Percentiles rank a stretch among this genome's conserved stretches.
Conservation (phyloP, 768 basidiomycete genomes). For the Rhodotorula taiwanensis region DNA sequence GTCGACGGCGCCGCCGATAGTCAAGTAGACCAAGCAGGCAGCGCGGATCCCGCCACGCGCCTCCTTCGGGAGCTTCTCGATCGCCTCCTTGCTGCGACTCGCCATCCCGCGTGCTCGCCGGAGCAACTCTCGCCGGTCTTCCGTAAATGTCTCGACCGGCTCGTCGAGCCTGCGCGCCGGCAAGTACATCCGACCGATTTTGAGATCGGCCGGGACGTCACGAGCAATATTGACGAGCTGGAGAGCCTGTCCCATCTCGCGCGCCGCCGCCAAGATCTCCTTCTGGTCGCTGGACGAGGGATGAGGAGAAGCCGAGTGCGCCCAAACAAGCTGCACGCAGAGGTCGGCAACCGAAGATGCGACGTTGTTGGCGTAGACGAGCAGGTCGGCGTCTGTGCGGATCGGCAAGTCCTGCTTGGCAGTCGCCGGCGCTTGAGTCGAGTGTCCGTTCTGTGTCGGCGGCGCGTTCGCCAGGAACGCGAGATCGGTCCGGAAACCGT, state of each 20-base stretch:
- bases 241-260: slow-evolving; percentile 47
- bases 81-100: slow-evolving; percentile 26
- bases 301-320: slow-evolving; percentile 11
- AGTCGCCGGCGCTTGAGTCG: not conserved
- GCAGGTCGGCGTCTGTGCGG: slow-evolving; percentile 42
- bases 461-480: slow-evolving; percentile 19
- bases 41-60: slow-evolving; percentile 44
- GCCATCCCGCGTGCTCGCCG: slow-evolving; percentile 40
- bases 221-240: slow-evolving; percentile 47
- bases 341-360: slow-evolving; percentile 46
- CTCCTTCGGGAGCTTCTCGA: slow-evolving; percentile 34
- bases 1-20: slow-evolving; percentile 43
- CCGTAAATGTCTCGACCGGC: slow-evolving; percentile 22
- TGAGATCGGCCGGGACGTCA: slow-evolving; percentile 44
- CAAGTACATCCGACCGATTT: slow-evolving; percentile 43
- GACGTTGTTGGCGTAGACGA: slow-evolving; percentile 46
- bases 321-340: slow-evolving; percentile 45
- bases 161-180: slow-evolving; percentile 38
- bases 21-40: slow-evolving; percentile 45
- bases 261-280: slow-evolving; percentile 29
- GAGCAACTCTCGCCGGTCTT: slow-evolving; percentile 35
- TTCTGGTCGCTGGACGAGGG: not conserved
- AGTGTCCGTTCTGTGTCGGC: not conserved
- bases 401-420: slow-evolving; percentile 33
- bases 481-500: slow-evolving; percentile 34